Evolutionary conservation across 371 early-diverging fungal genomes (phyloP), one percentile per base, ranked within the genome.

Genomic region (Batrachochytrium dendrobatidis): DNA sequence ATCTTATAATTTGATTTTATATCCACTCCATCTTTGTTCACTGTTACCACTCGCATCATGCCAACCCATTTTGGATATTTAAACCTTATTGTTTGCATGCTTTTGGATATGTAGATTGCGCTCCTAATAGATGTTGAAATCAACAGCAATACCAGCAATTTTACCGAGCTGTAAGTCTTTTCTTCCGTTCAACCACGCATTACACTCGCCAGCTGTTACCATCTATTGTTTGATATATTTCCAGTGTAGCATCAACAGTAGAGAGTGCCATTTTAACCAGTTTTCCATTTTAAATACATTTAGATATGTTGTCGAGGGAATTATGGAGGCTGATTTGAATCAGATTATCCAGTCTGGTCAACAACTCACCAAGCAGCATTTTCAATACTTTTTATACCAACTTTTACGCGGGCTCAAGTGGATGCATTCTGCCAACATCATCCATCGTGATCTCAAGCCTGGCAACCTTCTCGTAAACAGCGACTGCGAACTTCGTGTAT

Each of bases 371-470:
- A 67, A 74, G 52, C 73, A 80, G 63, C 81, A 80, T 60, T 69
- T 61, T 53, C 79, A 79, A 59, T 77, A 76, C 61, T 77, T 86
- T 54, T 59, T 82, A 5, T 79, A 82, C 53, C 88, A 87, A 68
- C 60, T 85, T 15, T 53, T 85, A 48, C 62, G 77, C 17, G 88
- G 84, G 17, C 68, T 86, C 26, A 70, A 75, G 60, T 83, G 80
- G 74, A 65, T 86, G 67, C 88, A 88, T 59, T 69, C 69, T 3
- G 73, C 79, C 18, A 71, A 76, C 28, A 73, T 87, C 46, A 60
- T 87, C 5, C 87, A 87, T 63, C 67, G 87, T 52, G 87, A 87
- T 70, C 63, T 87, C 51, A 87, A 87, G 73, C 85, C 86, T 51
- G 76, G 75, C n/a, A 78, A 80, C 65, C 44, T 80, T 55, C 66